Evolutionary conservation across 768 basidiomycete species (phyloP), one percentile per base, ranked within the genome.

Genomic region (Lactarius quietus): DNA sequence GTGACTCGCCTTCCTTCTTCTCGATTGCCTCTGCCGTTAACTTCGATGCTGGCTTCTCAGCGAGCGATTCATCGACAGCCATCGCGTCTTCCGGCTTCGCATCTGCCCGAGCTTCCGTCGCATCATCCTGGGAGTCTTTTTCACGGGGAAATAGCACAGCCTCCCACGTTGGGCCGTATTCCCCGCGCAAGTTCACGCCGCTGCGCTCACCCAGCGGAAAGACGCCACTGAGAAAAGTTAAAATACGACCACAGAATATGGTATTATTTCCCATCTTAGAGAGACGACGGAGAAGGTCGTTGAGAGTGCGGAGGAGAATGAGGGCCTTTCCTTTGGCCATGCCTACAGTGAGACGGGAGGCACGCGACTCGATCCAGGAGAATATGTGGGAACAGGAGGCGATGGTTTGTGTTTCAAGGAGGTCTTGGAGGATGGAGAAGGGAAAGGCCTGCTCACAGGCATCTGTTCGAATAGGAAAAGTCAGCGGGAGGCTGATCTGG

Each of bases 321-420:
- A 95, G 87, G 3, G 93, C 92, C 74, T 94, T 94, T 65, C 90
- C 92, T 75, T 93, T 93, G 76, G 90, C 86, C 85, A 94, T 86
- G 57, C 83, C 87, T 65, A 85, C 81, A 0, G 91, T 95, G 41
- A 95, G 80, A 18, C 89, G 82, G 18, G 79, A 76, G 0, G 87
- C 83, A 31, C 90, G 86, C 63, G 75, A 75, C 77, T 95, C 93
- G 56, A 95, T 88, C 90, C 92, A 95, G 4, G 87, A 87, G 77
- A 95, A 93, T 28, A 95, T 85, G 68, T 90, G 87, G 12, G 91
- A 91, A 72, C 93, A 95, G 20, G 91, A 93, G 1, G 80, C 75
- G 67, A 95, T 89, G 7, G 93, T 94, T 68, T 94, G 92, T 1
- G 85, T 86, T 74, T 95, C 93, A 58, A 95, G 79, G 23, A 95